These are phyloP conservation scores for Mycena haematopus DNA, from an alignment of 768 basidiomycete species.

Conservation along the genomic window DNA sequence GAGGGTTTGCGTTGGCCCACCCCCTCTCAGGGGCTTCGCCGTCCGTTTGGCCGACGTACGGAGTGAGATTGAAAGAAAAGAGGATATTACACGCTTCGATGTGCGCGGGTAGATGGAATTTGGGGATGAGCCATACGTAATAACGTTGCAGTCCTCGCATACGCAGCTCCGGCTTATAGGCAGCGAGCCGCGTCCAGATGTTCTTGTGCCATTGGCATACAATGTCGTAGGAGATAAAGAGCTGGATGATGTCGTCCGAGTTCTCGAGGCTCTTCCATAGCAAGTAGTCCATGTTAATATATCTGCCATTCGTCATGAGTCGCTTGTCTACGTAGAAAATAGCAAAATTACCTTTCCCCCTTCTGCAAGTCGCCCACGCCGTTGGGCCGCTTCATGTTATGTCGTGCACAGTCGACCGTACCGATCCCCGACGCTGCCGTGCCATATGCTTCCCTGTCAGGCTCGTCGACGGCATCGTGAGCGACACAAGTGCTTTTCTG, in stretches of 20 bases:
- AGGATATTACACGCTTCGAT: conserved; percentile 23
- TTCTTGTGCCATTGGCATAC: conserved; percentile 29
- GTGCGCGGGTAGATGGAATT: conserved; percentile 37
- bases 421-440: conserved; percentile 25
- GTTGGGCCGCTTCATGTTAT: conserved; percentile 26
- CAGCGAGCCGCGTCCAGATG: conserved; percentile 29
- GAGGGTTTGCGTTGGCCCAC: conserved; percentile 37
- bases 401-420: conserved; percentile 18
- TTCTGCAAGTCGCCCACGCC: conserved; percentile 25
- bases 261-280: conserved; percentile 30
- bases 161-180: conserved; percentile 3
- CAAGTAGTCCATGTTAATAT: conserved; percentile 25
- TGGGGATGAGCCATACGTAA: conserved; percentile 32
- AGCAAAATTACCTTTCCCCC: conserved; percentile 23
- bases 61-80: conserved; percentile 35
- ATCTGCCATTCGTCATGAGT: background rate
- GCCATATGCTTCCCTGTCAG: conserved; percentile 1
- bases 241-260: conserved; percentile 5
- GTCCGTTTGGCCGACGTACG: conserved; percentile 42
- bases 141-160: background rate
- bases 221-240: conserved; percentile 36
- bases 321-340: too few relatives aligned
- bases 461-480: conserved; percentile 8
- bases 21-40: conserved; percentile 43
- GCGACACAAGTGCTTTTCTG: conserved; percentile 17